Evolutionary conservation across 495 filamentous ascomycete species (phyloP).

Genomic region (Lichina pygmaea): DNA sequence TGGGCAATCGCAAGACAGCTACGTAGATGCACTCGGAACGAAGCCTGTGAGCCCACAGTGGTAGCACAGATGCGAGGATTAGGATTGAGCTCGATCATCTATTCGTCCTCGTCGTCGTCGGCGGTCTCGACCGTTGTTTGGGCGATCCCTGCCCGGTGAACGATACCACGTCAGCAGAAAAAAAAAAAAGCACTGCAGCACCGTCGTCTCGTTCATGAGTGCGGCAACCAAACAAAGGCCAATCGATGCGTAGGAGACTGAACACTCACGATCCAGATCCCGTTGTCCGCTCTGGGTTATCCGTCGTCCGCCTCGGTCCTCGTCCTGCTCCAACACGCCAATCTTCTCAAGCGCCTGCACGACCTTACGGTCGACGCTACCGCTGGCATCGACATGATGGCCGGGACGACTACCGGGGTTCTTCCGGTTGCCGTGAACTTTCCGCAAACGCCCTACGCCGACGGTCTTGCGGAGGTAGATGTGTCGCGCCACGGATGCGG

Average conservation of each 20-base stretch:
- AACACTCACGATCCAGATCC: constrained; percentile 68
- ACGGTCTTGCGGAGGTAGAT: constrained; percentile 98
- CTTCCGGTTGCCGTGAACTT: constrained; percentile 84
- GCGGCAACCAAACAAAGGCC: not conserved
- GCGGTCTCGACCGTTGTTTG: constrained; percentile 46
- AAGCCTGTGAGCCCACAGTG: too few relatives aligned
- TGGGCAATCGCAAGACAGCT: too few relatives aligned
- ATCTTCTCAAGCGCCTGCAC: constrained; percentile 97
- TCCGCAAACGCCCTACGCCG: constrained; percentile 77
- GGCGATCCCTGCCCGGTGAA: constrained; percentile 26
- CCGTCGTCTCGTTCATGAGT: not conserved
- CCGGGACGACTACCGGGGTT: constrained; percentile 82
- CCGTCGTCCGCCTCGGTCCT: constrained; percentile 88
- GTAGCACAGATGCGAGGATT: too few relatives aligned
- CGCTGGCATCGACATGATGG: constrained; percentile 87
- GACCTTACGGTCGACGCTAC: constrained; percentile 85
- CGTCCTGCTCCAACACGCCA: constrained; percentile 82
- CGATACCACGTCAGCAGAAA: not conserved
- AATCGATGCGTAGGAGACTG: not conserved
- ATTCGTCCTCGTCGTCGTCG: constrained; percentile 34
- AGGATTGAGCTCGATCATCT: constrained; percentile 3
- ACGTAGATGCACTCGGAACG: too few relatives aligned
- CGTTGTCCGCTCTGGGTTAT: constrained; percentile 94
- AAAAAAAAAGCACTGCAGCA: not conserved
- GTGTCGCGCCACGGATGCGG: constrained; percentile 85